These are phyloP conservation scores for Carallia pectinifolia DNA, from an alignment of 345 rosid genomes.

Conservation along the genomic window DNA sequence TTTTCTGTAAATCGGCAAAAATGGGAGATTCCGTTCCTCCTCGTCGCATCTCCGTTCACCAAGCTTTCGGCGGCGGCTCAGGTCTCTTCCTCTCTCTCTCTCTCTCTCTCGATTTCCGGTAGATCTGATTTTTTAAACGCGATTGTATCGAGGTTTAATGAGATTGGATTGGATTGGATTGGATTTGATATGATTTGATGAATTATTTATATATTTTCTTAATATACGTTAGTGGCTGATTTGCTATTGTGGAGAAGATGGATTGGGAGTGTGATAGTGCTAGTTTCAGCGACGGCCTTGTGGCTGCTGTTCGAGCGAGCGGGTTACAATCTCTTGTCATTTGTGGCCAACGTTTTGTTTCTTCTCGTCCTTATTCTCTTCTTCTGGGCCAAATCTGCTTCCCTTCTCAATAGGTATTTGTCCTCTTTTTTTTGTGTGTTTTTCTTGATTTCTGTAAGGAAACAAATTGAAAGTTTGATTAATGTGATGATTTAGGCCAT, in stretches of 20 bases:
- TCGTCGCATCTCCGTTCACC: constrained; percentile 57
- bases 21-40: constrained; percentile 36
- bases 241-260: constrained; percentile 76
- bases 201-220: background rate
- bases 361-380: constrained; percentile 76
- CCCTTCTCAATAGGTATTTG: constrained; percentile 77
- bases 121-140: constrained; percentile 17
- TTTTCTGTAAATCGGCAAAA: background rate
- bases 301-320: constrained; percentile 81
- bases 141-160: background rate
- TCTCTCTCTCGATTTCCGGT: background rate
- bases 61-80: constrained; percentile 71
- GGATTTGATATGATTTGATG: background rate
- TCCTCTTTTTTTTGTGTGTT: background rate
- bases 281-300: constrained; percentile 49
- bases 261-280: constrained; percentile 42
- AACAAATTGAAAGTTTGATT: background rate
- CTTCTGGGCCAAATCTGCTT: constrained; percentile 97
- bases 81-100: constrained; percentile 43
- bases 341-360: constrained; percentile 69
- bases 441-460: background rate
- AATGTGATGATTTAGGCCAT: constrained; percentile 53
- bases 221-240: constrained; percentile 60
- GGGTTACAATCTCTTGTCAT: constrained; percentile 73
- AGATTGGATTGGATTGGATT: background rate